A percentile compares a stretch with the other conserved stretches of the same genome.
These are phyloP conservation scores for Plasmodium berghei DNA, from an alignment of 169 alveolate species.

Conservation along the genomic window DNA sequence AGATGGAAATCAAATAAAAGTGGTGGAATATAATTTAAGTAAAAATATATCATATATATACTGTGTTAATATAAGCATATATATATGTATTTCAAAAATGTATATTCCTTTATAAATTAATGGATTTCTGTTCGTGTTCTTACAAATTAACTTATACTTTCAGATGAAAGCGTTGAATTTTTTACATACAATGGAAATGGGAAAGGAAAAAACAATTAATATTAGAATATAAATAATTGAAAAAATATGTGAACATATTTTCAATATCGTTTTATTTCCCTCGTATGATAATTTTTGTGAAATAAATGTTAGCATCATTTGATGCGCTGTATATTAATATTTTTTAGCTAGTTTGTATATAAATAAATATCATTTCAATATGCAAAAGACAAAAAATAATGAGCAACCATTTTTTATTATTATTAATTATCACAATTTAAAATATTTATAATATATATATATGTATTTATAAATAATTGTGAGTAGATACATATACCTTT, in stretches of 20 bases:
- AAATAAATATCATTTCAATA: no score
- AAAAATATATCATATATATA: neutral
- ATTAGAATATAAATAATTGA: neutral
- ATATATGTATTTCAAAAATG: neutral
- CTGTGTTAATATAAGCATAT: constrained; percentile 2
- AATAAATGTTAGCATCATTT: no score
- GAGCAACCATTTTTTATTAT: no score
- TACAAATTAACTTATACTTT: constrained; percentile 1
- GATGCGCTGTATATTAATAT: no score
- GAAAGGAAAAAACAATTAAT: constrained; percentile 48
- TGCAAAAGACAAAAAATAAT: no score
- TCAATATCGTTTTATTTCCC: no score
- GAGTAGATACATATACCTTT: no score
- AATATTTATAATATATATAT: neutral
- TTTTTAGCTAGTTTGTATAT: no score
- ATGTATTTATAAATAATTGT: neutral
- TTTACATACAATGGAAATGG: constrained; percentile 55
- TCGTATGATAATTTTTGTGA: no score
- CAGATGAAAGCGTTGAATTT: constrained; percentile 66
- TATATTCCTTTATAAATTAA: neutral
- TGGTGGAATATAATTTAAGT: constrained; percentile 54
- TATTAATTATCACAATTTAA: neutral
- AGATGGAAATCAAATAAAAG: constrained; percentile 51
- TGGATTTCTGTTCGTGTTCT: neutral
- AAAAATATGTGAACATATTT: neutral